Percentiles rank a stretch among this genome's conserved stretches.
These are phyloP conservation scores for Lavandula angustifolia DNA, from an alignment of 257 asterid species.

Conservation along the genomic window DNA sequence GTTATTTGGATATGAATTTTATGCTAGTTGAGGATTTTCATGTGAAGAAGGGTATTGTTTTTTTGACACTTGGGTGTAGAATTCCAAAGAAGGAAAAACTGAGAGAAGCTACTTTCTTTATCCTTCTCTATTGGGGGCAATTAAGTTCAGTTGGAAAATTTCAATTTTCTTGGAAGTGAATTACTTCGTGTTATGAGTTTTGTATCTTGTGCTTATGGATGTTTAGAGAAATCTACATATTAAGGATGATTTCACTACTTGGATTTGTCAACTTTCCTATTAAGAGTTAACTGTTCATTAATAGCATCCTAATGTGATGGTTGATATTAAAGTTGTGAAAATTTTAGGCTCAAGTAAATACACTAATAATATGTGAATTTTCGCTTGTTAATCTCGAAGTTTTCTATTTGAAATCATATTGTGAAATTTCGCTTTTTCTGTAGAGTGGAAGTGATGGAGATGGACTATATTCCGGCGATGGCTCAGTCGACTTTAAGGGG, in stretches of 20 bases:
- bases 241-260: not conserved
- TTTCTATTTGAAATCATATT: not conserved
- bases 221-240: not conserved
- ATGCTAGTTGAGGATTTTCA: too few relatives aligned
- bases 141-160: too few relatives aligned
- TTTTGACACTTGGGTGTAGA: too few relatives aligned
- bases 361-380: slow-evolving; percentile 10
- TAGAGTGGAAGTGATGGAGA: slow-evolving; percentile 52
- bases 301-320: not conserved
- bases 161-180: too few relatives aligned
- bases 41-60: too few relatives aligned
- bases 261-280: too few relatives aligned
- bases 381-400: not conserved
- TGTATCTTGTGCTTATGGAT: not conserved
- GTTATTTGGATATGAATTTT: too few relatives aligned
- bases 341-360: not conserved
- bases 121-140: too few relatives aligned
- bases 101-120: too few relatives aligned
- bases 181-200: not conserved
- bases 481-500: slow-evolving; percentile 94
- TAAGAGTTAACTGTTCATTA: not conserved
- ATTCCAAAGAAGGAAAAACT: too few relatives aligned
- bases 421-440: slow-evolving; percentile 1
- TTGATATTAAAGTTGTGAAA: not conserved
- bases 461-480: slow-evolving; percentile 75